These are phyloP conservation scores for Candida vartiovaarae DNA, from an alignment of 805 yeast species.

Conservation along the genomic window DNA sequence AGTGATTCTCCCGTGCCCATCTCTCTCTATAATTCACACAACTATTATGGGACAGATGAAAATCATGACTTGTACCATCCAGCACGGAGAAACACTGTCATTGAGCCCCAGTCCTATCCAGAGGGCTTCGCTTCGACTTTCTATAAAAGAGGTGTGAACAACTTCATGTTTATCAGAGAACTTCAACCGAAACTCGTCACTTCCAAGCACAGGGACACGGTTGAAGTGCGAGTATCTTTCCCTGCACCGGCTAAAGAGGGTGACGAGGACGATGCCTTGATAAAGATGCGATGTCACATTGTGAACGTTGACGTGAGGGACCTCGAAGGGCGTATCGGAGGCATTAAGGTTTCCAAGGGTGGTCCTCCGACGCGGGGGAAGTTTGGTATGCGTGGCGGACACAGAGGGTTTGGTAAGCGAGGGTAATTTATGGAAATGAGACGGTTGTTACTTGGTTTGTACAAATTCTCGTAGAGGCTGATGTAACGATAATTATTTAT, in stretches of 20 bases:
- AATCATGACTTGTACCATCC: not conserved
- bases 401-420: conserved; percentile 1
- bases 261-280: conserved; percentile 14
- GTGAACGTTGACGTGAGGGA: conserved; percentile 37
- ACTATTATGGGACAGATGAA: not conserved
- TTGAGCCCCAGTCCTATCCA: conserved; percentile 28
- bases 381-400: not conserved
- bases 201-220: conserved; percentile 29
- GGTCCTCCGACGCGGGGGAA: not conserved
- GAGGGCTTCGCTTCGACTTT: conserved; percentile 46
- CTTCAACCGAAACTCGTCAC: conserved; percentile 39
- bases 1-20: conserved; percentile 2
- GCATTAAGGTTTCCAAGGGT: conserved; percentile 16
- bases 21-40: conserved; percentile 2
- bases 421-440: not conserved
- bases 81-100: not conserved
- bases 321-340: conserved; percentile 31
- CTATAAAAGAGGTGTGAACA: conserved; percentile 39
- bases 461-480: too few relatives aligned
- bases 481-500: too few relatives aligned
- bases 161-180: conserved; percentile 45
- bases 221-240: conserved; percentile 35
- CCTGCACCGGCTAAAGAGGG: conserved; percentile 24
- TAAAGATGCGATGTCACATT: conserved; percentile 31
- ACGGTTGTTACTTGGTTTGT: too few relatives aligned